These are phyloP conservation scores for Suhomyces emberorum DNA, from an alignment of 805 yeast genomes.

Conservation along the genomic window DNA sequence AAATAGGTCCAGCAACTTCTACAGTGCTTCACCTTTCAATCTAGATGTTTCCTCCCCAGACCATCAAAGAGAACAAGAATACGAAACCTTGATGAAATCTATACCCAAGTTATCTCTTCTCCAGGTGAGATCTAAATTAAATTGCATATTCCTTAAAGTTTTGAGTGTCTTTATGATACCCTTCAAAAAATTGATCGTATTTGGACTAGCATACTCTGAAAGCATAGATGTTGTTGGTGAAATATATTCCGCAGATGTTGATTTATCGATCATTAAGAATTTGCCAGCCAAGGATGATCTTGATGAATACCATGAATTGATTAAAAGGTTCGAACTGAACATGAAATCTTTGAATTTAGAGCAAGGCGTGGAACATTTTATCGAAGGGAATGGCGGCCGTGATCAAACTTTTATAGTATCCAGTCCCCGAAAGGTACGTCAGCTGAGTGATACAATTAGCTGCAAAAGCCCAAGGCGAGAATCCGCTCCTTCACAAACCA, in stretches of 20 bases:
- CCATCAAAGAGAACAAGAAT: conserved; percentile 18
- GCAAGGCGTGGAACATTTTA: conserved; percentile 3
- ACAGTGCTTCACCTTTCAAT: conserved; percentile 22
- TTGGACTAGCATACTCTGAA: conserved; percentile 25
- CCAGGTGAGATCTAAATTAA: conserved; percentile 29
- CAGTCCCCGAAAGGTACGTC: conserved; percentile 31
- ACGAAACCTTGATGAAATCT: conserved; percentile 22
- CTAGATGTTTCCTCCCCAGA: conserved; percentile 14
- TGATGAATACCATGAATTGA: conserved; percentile 25
- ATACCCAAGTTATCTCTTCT: conserved; percentile 30
- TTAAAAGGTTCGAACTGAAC: conserved; percentile 30
- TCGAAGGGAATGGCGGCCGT: background rate
- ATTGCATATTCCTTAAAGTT: conserved; percentile 33
- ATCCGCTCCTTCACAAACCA: background rate
- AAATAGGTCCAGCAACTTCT: conserved; percentile 13
- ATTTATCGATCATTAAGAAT: conserved; percentile 14
- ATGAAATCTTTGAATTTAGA: conserved; percentile 19
- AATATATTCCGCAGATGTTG: conserved; percentile 8
- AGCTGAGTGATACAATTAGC: too few relatives aligned
- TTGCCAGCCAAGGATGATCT: conserved; percentile 33
- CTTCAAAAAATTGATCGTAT: conserved; percentile 30
- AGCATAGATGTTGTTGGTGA: conserved; percentile 28
- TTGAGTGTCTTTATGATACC: conserved; percentile 29
- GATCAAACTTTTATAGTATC: conserved; percentile 21
- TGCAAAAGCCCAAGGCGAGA: conserved; percentile 3